These are phyloP conservation scores for Scutellaria galericulata DNA, from an alignment of 257 asterid genomes.

Conservation along the genomic window DNA sequence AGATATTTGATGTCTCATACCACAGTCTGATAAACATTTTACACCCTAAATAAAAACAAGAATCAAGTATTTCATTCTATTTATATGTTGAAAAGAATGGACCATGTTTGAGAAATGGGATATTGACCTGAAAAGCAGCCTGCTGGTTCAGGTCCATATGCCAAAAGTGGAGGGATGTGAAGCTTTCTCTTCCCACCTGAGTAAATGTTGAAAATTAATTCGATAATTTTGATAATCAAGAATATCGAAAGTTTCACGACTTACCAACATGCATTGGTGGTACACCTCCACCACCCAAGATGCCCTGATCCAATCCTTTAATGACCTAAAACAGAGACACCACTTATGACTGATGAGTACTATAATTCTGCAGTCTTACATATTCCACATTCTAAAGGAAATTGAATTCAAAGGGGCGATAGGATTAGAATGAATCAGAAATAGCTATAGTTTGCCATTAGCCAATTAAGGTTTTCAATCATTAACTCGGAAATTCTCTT, in stretches of 20 bases:
- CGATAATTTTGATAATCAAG: conserved; percentile 23
- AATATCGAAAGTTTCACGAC: no score
- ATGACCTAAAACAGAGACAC: conserved; percentile 54
- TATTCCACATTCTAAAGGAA: not conserved
- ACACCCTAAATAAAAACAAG: not conserved
- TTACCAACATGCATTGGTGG: conserved; percentile 92
- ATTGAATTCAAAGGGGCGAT: not conserved
- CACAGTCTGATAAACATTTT: not conserved
- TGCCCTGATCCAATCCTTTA: conserved; percentile 91
- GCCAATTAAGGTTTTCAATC: conserved; percentile 3
- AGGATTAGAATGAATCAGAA: not conserved
- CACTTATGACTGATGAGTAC: not conserved
- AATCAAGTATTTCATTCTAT: no score
- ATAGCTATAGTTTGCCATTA: not conserved
- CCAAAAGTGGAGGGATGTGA: conserved; percentile 80
- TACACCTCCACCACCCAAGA: conserved; percentile 90
- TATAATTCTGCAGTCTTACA: not conserved
- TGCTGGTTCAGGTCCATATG: conserved; percentile 93
- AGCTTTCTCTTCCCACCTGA: conserved; percentile 91
- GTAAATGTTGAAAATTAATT: not conserved
- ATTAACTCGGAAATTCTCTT: not conserved
- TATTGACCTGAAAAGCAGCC: conserved; percentile 85
- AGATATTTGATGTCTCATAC: not conserved
- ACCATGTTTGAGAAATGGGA: not conserved
- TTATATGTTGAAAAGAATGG: not conserved